Evolutionary conservation across 2,329 filamentous ascomycete genomes (phyloP).

Genomic region (Aspergillus tanneri): DNA sequence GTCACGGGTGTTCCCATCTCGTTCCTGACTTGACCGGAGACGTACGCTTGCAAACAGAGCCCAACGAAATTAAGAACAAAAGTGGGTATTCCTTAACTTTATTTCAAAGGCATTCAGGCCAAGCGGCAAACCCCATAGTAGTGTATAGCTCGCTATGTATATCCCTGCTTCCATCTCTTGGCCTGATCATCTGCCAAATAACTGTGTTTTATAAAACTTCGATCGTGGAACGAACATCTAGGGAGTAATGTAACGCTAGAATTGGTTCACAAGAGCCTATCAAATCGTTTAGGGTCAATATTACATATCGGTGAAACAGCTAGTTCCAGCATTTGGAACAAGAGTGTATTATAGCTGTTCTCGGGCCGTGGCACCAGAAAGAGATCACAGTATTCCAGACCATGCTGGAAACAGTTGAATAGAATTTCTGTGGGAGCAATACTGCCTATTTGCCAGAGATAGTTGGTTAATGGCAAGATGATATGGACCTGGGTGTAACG

Average conservation of each 20-base stretch:
- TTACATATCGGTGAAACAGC: conserved; percentile 58
- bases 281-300: conserved; percentile 63
- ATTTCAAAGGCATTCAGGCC: conserved; percentile 48
- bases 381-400: conserved; percentile 60
- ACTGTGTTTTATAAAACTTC: conserved; percentile 41
- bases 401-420: conserved; percentile 57
- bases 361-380: conserved; percentile 54
- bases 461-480: neutral
- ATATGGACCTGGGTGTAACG: neutral
- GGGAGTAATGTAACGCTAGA: conserved; percentile 58
- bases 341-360: conserved; percentile 58
- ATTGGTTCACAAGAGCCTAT: conserved; percentile 45
- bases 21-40: conserved; percentile 33
- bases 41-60: conserved; percentile 52
- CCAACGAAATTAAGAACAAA: conserved; percentile 50
- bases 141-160: neutral
- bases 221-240: conserved; percentile 55
- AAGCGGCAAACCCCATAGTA: neutral
- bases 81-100: conserved; percentile 57
- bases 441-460: conserved; percentile 40
- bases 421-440: conserved; percentile 55
- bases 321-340: conserved; percentile 58
- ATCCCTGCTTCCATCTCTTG: neutral
- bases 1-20: conserved; percentile 52
- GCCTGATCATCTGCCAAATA: neutral